These are phyloP conservation scores for Saturnispora saitoi DNA, from an alignment of 805 yeast species.

Conservation along the genomic window DNA sequence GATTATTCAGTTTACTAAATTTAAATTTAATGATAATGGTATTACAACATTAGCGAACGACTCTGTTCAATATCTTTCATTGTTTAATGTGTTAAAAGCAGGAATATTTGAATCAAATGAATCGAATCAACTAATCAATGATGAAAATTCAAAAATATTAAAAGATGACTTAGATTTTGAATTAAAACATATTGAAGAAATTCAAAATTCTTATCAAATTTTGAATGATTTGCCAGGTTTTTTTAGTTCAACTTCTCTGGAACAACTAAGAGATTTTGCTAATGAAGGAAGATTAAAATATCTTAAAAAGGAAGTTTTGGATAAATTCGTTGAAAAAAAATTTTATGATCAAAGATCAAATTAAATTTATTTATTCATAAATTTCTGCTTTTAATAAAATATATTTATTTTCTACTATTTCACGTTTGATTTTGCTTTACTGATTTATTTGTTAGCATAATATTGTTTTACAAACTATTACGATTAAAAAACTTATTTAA, in stretches of 20 bases:
- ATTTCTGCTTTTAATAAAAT: no score
- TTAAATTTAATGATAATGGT: conserved; percentile 70
- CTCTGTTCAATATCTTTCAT: conserved; percentile 59
- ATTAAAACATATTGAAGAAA: conserved; percentile 41
- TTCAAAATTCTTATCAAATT: conserved; percentile 35
- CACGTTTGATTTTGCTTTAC: no score
- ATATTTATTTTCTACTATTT: no score
- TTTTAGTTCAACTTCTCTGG: conserved; percentile 61
- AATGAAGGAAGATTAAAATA: conserved; percentile 71
- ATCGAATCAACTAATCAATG: not conserved
- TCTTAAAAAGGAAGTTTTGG: conserved; percentile 52
- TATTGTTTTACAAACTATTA: no score
- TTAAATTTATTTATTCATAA: no score
- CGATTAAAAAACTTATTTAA: no score
- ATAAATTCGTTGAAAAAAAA: conserved; percentile 60
- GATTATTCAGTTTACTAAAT: conserved; percentile 65
- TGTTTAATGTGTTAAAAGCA: conserved; percentile 18
- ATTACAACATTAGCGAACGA: conserved; percentile 79
- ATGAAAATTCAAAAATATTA: not conserved
- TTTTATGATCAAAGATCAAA: not conserved
- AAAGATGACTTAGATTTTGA: conserved; percentile 27
- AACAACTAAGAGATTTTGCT: conserved; percentile 68
- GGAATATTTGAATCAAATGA: not conserved
- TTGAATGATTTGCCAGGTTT: conserved; percentile 77
- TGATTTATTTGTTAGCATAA: no score